Evolutionary conservation across 2,329 filamentous ascomycete species (phyloP), one percentile per base, ranked within the genome.

Genomic region (Fusarium sp.): DNA sequence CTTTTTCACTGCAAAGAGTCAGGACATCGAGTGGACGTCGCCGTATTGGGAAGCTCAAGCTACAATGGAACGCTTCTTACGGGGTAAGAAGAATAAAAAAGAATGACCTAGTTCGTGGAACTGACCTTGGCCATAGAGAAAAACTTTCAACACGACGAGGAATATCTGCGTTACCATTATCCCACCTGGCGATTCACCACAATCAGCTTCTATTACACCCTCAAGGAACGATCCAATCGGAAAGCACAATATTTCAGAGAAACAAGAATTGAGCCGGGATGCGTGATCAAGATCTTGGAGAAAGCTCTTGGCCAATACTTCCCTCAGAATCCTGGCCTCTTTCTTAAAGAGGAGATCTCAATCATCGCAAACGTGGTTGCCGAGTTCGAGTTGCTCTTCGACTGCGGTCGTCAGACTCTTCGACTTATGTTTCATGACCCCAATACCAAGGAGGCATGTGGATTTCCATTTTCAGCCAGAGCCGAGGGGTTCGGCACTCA

Each of bases 341-440:
- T 38, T 20, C 8, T 38, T 0, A 7, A 38, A 38, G 0, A 0
- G 12, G 0, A 13, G 36, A 41, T 41, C 39, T 41, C 9, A 11
- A 0, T 0, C 0, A 13, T 41, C 1, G n/a, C 39, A 11, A 16
- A 41, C 0, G 0, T 7, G n/a, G 1, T 62, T 20, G 41, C 10
- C 11, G 9, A 11, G 6, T 14, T 1, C 26, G 60, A 62, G 9
- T 5, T 31, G 0, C 0, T 5, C 18, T 28, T 30, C 0, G 35
- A 31, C 36, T 31, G 7, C 0, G 55, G 31, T 18, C n/a, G n/a
- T 4, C 1, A 18, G 0, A 1, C 1, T 26, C 11, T 6, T 18
- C 36, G 5, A 11, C n/a, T n/a, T 22, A 33, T 39, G 5, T 62
- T 62, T 1, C 11, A 47, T 38, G 6, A 39, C n/a, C 41, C 39